A percentile compares a stretch with the other conserved stretches of the same genome.
Evolutionary conservation across 2,329 filamentous ascomycete species (phyloP).

Genomic region (Cryphonectria japonica): DNA sequence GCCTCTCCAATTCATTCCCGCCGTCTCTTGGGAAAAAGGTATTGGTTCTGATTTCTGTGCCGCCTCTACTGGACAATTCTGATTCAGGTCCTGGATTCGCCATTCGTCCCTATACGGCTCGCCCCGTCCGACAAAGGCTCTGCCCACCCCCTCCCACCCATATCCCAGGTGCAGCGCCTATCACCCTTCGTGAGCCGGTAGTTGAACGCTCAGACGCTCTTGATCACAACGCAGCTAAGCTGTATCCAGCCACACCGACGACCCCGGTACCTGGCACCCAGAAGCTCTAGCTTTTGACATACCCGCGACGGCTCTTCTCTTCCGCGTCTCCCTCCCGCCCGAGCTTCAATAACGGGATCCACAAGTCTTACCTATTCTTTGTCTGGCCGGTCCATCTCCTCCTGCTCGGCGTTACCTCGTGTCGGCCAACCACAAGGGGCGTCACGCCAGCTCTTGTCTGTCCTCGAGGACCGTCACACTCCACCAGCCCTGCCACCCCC

Average conservation of each 20-base stretch:
- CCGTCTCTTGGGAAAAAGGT: not conserved
- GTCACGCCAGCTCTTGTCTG: not conserved
- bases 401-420: not conserved
- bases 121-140: not conserved
- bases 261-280: not conserved
- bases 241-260: slow-evolving; percentile 6
- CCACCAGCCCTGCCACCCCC: not conserved
- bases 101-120: slow-evolving; percentile 9
- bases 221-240: not conserved
- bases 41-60: not conserved
- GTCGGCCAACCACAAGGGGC: not conserved
- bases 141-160: not conserved
- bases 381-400: not conserved
- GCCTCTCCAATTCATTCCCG: not conserved
- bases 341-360: not conserved
- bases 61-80: not conserved
- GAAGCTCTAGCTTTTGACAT: not conserved
- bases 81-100: not conserved
- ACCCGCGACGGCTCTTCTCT: not conserved
- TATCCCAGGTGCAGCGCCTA: too few species aligned
- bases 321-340: not conserved
- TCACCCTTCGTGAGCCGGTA: not conserved
- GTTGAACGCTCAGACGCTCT: not conserved
- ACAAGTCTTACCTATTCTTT: not conserved
- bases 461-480: not conserved